Evolutionary conservation across 2,329 filamentous ascomycete species (phyloP), one percentile per base, ranked within the genome.

Genomic region (Orbilia brochopaga): DNA sequence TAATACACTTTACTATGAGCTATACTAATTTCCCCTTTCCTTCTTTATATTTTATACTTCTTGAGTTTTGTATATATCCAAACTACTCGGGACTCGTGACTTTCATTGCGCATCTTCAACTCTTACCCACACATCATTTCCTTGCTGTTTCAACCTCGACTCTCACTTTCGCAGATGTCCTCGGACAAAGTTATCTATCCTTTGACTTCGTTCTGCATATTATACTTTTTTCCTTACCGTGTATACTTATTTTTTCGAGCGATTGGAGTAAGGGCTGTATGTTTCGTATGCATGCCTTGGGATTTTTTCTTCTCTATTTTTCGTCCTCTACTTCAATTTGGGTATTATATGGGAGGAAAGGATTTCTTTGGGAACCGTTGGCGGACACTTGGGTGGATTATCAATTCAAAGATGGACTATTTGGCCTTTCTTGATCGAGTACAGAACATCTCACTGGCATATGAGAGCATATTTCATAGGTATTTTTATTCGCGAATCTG

Each of bases 301-400:
- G 27, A 32, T 48, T 63, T 55, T 40, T 48, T 35, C 35, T 40
- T 23, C 35, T 48, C 55, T 55, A 24, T 48, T 35, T 48, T 40
- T 23, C 35, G 23, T 57, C 17, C 35, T 10, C 56, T 32, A 40
- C 40, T 54, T 56, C 35, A 44, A 27, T 58, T 67, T 69, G 57
- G 65, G 58, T 35, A 57, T 50, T 67, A 44, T 59, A 27, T 56
- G 66, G 48, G 62, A 44, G 44, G 57, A 44, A 8, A 53, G 40
- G 27, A 32, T 62, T 62, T 53, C n/a, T 59, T 57, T 51, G 17
- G 44, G 32, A 17, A 40, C 5, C 11, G 24, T 48, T 60, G n/a
- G 44, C 15, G 44, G 15, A 10, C 15, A 2, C 19, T 48, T 19
- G 44, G 44, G 19, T 19, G 19, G 17, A 21, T 19, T 48, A 48